A percentile compares a stretch with the other conserved stretches of the same genome.
These are phyloP conservation scores for Leccinum arenicola DNA, from an alignment of 768 basidiomycete genomes.

Conservation along the genomic window DNA sequence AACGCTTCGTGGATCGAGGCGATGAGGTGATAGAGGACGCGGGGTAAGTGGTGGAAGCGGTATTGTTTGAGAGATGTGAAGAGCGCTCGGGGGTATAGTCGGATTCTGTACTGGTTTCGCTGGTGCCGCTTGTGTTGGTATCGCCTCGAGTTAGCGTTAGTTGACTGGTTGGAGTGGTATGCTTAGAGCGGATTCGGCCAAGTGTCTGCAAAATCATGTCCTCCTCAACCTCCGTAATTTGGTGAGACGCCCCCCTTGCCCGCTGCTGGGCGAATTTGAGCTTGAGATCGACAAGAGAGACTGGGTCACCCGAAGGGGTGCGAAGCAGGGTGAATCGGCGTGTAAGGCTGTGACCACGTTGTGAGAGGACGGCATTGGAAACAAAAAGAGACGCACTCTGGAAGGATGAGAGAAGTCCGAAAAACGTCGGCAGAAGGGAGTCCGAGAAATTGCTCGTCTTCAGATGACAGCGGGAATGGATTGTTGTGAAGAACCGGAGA, in stretches of 20 bases:
- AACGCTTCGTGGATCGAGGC: conserved; percentile 58
- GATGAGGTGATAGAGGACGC: conserved; percentile 42
- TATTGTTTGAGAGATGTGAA: conserved; percentile 36
- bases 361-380: conserved; percentile 10
- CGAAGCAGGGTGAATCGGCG: conserved; percentile 81
- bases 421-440: conserved; percentile 74
- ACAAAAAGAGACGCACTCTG: conserved; percentile 58
- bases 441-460: conserved; percentile 45
- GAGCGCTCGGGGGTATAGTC: conserved; percentile 32
- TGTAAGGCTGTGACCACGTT: conserved; percentile 54
- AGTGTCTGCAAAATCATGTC: conserved; percentile 80
- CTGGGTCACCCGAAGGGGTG: conserved; percentile 60
- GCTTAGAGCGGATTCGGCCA: conserved; percentile 46
- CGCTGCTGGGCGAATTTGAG: conserved; percentile 74
- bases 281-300: conserved; percentile 63
- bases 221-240: conserved; percentile 79
- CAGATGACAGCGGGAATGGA: conserved; percentile 30
- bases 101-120: conserved; percentile 26
- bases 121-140: conserved; percentile 12
- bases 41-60: conserved; percentile 35
- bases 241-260: conserved; percentile 61
- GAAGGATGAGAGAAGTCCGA: conserved; percentile 82
- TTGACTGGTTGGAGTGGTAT: conserved; percentile 20
- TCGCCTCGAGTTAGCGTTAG: conserved; percentile 14
- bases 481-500: conserved; percentile 37